These are phyloP conservation scores for Fusarium tanahbumbuense DNA, from an alignment of 2,329 filamentous ascomycete species.

Conservation along the genomic window DNA sequence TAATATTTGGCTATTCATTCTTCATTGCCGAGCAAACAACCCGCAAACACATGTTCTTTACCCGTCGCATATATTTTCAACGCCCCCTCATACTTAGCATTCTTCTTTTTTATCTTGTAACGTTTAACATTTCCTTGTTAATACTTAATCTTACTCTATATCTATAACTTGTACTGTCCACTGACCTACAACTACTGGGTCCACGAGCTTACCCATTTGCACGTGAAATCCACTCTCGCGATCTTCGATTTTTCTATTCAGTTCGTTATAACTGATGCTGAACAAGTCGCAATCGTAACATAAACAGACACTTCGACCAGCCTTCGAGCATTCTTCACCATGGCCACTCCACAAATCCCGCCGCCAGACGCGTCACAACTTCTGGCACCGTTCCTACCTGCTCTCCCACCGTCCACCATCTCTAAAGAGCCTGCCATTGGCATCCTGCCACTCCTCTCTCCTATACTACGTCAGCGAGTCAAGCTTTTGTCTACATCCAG, in stretches of 20 bases:
- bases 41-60: constrained; percentile 10
- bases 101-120: neutral
- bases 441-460: constrained; percentile 70
- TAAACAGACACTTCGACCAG: neutral
- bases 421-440: constrained; percentile 67
- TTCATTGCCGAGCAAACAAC: constrained; percentile 5
- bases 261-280: constrained; percentile 1
- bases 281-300: constrained; percentile 14
- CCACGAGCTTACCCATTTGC: constrained; percentile 26
- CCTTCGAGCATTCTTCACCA: constrained; percentile 28
- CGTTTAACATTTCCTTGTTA: neutral
- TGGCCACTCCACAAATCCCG: constrained; percentile 50
- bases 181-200: constrained; percentile 10
- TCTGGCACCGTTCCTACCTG: constrained; percentile 68
- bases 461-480: constrained; percentile 74
- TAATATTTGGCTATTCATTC: neutral
- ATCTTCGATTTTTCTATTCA: constrained; percentile 7
- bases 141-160: constrained; percentile 3
- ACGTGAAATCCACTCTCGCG: constrained; percentile 33
- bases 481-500: constrained; percentile 71
- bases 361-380: constrained; percentile 61
- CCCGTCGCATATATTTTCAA: constrained; percentile 10
- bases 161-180: constrained; percentile 10
- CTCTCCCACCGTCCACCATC: constrained; percentile 68
- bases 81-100: constrained; percentile 6